Evolutionary conservation across 1,139 yeast species (phyloP).

Genomic region (Pichia sp.): DNA sequence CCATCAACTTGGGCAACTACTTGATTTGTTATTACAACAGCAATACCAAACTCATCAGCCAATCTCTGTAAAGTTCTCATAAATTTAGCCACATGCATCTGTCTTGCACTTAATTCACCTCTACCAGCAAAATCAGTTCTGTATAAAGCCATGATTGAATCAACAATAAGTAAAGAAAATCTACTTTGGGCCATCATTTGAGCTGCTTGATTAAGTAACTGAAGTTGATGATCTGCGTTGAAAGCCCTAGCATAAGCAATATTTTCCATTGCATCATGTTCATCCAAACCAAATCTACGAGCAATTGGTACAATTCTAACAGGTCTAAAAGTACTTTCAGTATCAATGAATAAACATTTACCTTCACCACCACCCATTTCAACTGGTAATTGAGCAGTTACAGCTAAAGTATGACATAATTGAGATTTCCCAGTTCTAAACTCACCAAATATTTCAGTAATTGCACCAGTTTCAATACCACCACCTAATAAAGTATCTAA

Average conservation of each 20-base stretch:
- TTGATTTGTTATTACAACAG: conserved; percentile 96
- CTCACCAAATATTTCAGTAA: conserved; percentile 95
- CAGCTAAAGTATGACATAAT: conserved; percentile 92
- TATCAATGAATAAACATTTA: conserved; percentile 89
- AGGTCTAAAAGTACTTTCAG: conserved; percentile 96
- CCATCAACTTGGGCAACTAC: conserved; percentile 99
- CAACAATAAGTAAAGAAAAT: conserved; percentile 75
- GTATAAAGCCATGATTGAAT: conserved; percentile 92
- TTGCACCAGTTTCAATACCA: conserved; percentile 95
- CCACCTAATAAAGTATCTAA: conserved; percentile 92
- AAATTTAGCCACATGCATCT: conserved; percentile 86
- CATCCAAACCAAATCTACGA: conserved; percentile 83
- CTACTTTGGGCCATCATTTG: conserved; percentile 95
- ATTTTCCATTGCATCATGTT: conserved; percentile 91
- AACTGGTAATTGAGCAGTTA: conserved; percentile 91
- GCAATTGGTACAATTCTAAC: conserved; percentile 85
- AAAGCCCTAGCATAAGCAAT: conserved; percentile 97
- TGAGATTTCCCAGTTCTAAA: conserved; percentile 98
- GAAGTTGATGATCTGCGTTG: conserved; percentile 93
- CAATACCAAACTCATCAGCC: conserved; percentile 97
- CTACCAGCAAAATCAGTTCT: conserved; percentile 95
- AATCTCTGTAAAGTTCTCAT: conserved; percentile 86
- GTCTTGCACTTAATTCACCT: conserved; percentile 94
- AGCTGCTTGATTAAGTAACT: conserved; percentile 82
- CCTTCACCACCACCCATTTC: conserved; percentile 99